Evolutionary conservation across 805 yeast genomes (phyloP).

Genomic region (Debaryomyces hansenii): DNA sequence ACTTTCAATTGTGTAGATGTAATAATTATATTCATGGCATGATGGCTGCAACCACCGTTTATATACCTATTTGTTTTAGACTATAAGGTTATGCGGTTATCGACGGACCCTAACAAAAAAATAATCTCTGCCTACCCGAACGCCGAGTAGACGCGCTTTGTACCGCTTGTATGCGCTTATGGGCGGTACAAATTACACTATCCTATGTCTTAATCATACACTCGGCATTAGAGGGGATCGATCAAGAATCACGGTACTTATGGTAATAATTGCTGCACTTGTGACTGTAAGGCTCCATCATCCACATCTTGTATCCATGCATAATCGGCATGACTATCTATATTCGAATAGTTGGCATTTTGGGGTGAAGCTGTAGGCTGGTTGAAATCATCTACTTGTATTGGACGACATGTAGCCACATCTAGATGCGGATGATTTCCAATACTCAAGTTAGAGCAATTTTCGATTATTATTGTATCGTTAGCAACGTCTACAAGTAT

Average conservation of each 20-base stretch:
- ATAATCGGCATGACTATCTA: not conserved
- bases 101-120: too few relatives aligned
- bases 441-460: constrained; percentile 19
- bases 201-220: too few relatives aligned
- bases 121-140: too few relatives aligned
- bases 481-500: constrained; percentile 19
- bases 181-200: too few relatives aligned
- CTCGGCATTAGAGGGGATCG: too few relatives aligned
- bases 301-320: not conserved
- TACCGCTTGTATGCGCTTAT: too few relatives aligned
- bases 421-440: constrained; percentile 5
- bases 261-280: not conserved
- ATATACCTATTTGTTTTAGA: too few relatives aligned
- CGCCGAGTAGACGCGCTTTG: too few relatives aligned
- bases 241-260: not conserved
- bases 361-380: constrained; percentile 16
- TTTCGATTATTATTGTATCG: constrained; percentile 29
- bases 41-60: too few relatives aligned
- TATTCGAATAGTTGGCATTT: constrained; percentile 1
- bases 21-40: too few relatives aligned
- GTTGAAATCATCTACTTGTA: constrained; percentile 32
- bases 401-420: not conserved
- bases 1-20: too few relatives aligned
- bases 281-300: not conserved
- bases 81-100: too few relatives aligned